Evolutionary conservation across 768 basidiomycete genomes (phyloP).

Genomic region (Suillus paluster): DNA sequence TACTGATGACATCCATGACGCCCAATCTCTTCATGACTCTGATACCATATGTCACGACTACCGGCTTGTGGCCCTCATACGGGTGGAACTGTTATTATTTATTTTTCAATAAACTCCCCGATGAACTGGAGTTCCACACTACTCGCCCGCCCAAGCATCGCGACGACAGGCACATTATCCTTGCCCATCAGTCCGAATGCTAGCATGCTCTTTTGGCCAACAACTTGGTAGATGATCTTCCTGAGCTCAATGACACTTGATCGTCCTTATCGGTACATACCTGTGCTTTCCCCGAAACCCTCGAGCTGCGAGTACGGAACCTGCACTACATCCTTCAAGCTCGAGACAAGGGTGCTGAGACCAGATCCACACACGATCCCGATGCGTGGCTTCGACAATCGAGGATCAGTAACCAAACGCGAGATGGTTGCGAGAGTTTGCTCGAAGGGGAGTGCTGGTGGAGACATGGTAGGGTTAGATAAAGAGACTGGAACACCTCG

Average conservation of each 20-base stretch:
- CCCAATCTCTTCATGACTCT: slow-evolving; percentile 80
- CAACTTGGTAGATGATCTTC: slow-evolving; percentile 48
- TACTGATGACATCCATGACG: slow-evolving; percentile 75
- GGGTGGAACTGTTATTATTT: slow-evolving; percentile 64
- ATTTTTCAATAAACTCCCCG: background rate
- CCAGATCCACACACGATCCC: slow-evolving; percentile 92
- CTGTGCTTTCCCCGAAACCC: slow-evolving; percentile 80
- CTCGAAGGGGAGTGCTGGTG: slow-evolving; percentile 2
- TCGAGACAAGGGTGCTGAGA: slow-evolving; percentile 71
- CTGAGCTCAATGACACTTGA: background rate
- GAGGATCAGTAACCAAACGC: slow-evolving; percentile 23
- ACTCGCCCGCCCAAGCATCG: slow-evolving; percentile 85
- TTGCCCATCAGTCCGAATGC: slow-evolving; percentile 80
- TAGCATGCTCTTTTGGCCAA: slow-evolving; percentile 79
- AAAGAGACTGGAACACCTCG: no score
- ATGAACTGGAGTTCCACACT: background rate
- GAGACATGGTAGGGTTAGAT: background rate
- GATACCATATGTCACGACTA: slow-evolving; percentile 77
- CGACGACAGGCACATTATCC: slow-evolving; percentile 78
- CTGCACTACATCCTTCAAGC: slow-evolving; percentile 56
- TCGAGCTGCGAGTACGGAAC: slow-evolving; percentile 71
- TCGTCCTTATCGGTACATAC: slow-evolving; percentile 40
- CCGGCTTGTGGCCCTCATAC: slow-evolving; percentile 81
- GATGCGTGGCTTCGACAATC: slow-evolving; percentile 61
- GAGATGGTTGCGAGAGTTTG: slow-evolving; percentile 10